Conservation (phyloP, 768 basidiomycete species). For the Plicaturopsis crispa region DNA sequence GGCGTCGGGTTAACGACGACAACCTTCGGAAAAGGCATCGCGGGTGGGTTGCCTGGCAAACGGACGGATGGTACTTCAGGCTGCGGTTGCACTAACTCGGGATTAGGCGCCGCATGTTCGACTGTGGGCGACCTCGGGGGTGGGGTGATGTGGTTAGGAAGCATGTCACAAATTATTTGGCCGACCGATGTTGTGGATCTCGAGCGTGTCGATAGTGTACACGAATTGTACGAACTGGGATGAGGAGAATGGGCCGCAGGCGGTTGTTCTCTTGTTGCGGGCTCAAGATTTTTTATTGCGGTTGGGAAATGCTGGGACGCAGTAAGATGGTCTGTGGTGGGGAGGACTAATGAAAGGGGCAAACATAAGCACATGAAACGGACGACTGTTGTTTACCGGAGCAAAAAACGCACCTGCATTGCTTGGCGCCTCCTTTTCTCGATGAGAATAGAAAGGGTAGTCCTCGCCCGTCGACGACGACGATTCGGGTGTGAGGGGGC, state of each 20-base stretch:
- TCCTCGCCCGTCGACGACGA: slow-evolving; percentile 7
- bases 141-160: slow-evolving; percentile 32
- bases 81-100: slow-evolving; percentile 8
- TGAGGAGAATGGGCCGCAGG: no score
- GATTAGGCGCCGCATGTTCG: slow-evolving; percentile 7
- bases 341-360: no score
- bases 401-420: no score
- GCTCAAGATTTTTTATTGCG: no score
- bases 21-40: slow-evolving; percentile 40
- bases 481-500: slow-evolving; percentile 20
- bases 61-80: slow-evolving; percentile 13
- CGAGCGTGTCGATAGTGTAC: no score
- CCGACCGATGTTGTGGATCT: slow-evolving; percentile 27
- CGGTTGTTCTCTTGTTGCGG: slow-evolving; percentile 9
- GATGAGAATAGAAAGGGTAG: slow-evolving; percentile 8
- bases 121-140: slow-evolving; percentile 12
- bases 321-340: no score
- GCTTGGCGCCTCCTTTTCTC: no score
- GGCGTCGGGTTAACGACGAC: slow-evolving; percentile 73
- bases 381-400: no score
- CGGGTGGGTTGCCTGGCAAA: slow-evolving; percentile 16
- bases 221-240: no score
- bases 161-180: slow-evolving; percentile 50
- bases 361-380: no score
- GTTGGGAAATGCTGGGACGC: no score